Base-by-base conservation (phyloP, 768 basidiomycete species). In the Pleurotus giganteus region DNA sequence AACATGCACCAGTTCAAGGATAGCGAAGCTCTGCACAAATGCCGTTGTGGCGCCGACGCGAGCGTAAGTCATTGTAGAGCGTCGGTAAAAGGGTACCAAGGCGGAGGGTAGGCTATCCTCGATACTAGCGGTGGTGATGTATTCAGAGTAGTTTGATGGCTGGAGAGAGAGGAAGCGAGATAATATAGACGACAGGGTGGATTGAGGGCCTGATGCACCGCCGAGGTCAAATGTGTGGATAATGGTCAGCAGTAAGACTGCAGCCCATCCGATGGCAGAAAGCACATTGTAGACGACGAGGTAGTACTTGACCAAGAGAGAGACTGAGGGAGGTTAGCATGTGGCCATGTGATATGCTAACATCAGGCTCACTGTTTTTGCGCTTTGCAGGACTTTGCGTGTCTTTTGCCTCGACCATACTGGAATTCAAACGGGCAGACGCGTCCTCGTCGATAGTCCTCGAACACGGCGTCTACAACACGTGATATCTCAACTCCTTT, bases 1-100 rank as follows among this genome's bases (percentile, higher is more conserved):
- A 32, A 85, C 83, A 66, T 99, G 97, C 2, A 89, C 60, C 21
- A 97, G 81, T 68, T 99, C 96, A 47, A 99, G 73, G 0, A 84
- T 63, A 1, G 96, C 96, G 49, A 84, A 81, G 23, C 81, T 91
- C 73, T 99, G 96, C 4, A 96, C 89, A 58, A 84, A 74, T 4
- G 84, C 81, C 2, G 86, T 87, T 29, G 72, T 69, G 3, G 64
- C 59, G 13, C 91, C 91, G 3, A 91, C 74, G 4, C 82, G 81
- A 9, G 77, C 67, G 65, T 83, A 86, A 9, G 85, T 77, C 0
- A 88, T 86, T 13, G 68, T 68, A 0, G 85, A 71, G 31, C 86
- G 75, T 41, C 71, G 61, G 67, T 82, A 73, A 29, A 83, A 34
- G 42, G 84, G 70, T 36, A 69, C 68, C 24, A 81, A 60, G 42